These are phyloP conservation scores for Sisymbrium irio DNA, from an alignment of 345 rosid genomes.

Conservation along the genomic window DNA sequence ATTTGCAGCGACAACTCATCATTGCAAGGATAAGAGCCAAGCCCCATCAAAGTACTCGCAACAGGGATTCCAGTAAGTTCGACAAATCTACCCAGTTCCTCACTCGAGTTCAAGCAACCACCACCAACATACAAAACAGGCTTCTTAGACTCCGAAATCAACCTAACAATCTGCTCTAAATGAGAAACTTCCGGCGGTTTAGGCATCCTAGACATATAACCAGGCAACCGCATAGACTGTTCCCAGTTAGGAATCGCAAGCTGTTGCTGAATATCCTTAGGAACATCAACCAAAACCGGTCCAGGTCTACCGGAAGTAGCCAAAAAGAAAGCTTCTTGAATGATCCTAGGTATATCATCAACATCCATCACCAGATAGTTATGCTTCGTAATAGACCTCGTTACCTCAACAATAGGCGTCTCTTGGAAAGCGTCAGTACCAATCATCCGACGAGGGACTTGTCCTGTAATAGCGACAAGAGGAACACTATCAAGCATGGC, in stretches of 20 bases:
- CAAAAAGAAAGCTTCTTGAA: slow-evolving; percentile 74
- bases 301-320: slow-evolving; percentile 93
- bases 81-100: slow-evolving; percentile 76
- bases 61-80: slow-evolving; percentile 90
- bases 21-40: slow-evolving; percentile 63
- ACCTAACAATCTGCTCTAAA: slow-evolving; percentile 79
- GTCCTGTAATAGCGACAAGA: slow-evolving; percentile 85
- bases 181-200: slow-evolving; percentile 51
- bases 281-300: slow-evolving; percentile 87
- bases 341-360: slow-evolving; percentile 85
- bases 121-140: slow-evolving; percentile 98
- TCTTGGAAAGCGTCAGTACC: slow-evolving; percentile 95
- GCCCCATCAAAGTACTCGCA: slow-evolving; percentile 97
- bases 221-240: slow-evolving; percentile 52
- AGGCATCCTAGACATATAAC: slow-evolving; percentile 80
- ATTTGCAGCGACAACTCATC: slow-evolving; percentile 74
- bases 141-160: slow-evolving; percentile 71
- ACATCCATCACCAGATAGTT: slow-evolving; percentile 83
- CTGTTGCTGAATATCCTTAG: slow-evolving; percentile 95
- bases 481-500: slow-evolving; percentile 91
- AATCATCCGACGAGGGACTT: slow-evolving; percentile 92
- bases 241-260: slow-evolving; percentile 80
- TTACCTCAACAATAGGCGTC: slow-evolving; percentile 91
- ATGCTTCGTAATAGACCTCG: slow-evolving; percentile 86
- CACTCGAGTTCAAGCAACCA: slow-evolving; percentile 91